phyloP scores from a whole-genome alignment of 106 monocot genomes.

The Allium fistulosum region DNA sequence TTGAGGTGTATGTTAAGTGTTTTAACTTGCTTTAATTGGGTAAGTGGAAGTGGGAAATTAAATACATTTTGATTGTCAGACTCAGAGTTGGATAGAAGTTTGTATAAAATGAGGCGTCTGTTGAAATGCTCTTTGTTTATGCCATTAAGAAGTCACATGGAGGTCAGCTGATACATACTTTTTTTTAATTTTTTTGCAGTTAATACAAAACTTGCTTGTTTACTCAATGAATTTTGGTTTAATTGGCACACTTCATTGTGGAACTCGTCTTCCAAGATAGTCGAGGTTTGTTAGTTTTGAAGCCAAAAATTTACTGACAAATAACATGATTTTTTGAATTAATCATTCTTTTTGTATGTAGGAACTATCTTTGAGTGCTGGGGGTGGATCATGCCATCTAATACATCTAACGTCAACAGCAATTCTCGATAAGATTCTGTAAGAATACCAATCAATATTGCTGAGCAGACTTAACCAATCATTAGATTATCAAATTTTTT shows the following conservation, averaged over 20 bases:
- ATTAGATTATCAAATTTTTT: too few relatives aligned
- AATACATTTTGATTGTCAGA: too few relatives aligned
- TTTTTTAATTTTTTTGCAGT: conserved; percentile 21
- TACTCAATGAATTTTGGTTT: conserved; percentile 75
- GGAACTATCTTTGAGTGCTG: not conserved
- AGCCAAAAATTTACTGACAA: too few relatives aligned
- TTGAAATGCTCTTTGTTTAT: not conserved
- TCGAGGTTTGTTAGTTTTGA: conserved; percentile 31
- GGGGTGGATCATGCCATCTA: conserved; percentile 41
- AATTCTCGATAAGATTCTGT: conserved; percentile 48
- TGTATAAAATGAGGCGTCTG: too few relatives aligned
- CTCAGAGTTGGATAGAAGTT: too few relatives aligned
- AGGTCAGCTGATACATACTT: too few relatives aligned
- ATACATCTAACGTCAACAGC: conserved; percentile 33
- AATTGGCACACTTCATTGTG: conserved; percentile 78
- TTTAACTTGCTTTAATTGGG: too few relatives aligned
- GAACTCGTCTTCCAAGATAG: conserved; percentile 31
- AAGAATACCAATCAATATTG: conserved; percentile 7
- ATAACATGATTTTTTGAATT: too few relatives aligned
- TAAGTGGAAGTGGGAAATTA: too few relatives aligned
- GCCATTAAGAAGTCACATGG: not conserved
- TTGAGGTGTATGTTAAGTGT: too few relatives aligned
- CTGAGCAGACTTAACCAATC: too few relatives aligned
- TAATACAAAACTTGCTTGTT: conserved; percentile 26
- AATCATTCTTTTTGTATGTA: too few relatives aligned